Evolutionary conservation across 352 stramenopile genomes (phyloP).

Genomic region (Phytopythium montanum): DNA sequence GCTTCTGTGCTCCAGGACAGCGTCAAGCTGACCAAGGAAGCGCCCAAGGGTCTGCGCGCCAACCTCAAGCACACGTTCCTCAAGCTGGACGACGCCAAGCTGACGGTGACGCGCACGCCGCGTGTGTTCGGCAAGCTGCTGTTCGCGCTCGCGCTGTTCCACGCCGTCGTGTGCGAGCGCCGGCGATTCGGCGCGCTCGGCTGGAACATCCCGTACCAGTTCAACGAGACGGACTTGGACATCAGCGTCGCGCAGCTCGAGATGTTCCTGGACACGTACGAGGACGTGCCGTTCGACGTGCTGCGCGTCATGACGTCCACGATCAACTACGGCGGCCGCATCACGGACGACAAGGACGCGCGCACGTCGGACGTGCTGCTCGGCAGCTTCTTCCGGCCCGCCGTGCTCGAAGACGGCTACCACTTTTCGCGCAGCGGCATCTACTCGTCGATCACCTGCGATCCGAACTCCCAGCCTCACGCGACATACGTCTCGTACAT

Average conservation of each 20-base stretch:
- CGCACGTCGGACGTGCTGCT: conserved; percentile 89
- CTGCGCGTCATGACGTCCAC: conserved; percentile 92
- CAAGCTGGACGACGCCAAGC: conserved; percentile 88
- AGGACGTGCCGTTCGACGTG: conserved; percentile 84
- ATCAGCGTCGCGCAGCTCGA: conserved; percentile 84
- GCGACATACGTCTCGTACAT: conserved; percentile 93
- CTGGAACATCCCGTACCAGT: conserved; percentile 97
- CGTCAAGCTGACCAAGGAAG: conserved; percentile 97
- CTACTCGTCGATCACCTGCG: conserved; percentile 83
- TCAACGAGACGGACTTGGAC: conserved; percentile 95
- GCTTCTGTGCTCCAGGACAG: conserved; percentile 93
- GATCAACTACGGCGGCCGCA: conserved; percentile 93
- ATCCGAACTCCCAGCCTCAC: conserved; percentile 56
- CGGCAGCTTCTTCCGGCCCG: conserved; percentile 84
- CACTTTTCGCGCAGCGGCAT: conserved; percentile 78
- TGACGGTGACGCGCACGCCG: conserved; percentile 86
- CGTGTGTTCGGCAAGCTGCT: conserved; percentile 92
- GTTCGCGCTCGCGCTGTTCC: conserved; percentile 91
- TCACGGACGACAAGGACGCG: conserved; percentile 95
- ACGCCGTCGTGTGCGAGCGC: conserved; percentile 92
- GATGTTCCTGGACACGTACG: conserved; percentile 88
- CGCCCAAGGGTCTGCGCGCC: conserved; percentile 90
- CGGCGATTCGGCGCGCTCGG: conserved; percentile 93
- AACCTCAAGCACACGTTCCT: conserved; percentile 95
- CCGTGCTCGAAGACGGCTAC: conserved; percentile 74